phyloP scores from a whole-genome alignment of 2,329 filamentous ascomycete genomes.

The Rhynchosporium agropyri region DNA sequence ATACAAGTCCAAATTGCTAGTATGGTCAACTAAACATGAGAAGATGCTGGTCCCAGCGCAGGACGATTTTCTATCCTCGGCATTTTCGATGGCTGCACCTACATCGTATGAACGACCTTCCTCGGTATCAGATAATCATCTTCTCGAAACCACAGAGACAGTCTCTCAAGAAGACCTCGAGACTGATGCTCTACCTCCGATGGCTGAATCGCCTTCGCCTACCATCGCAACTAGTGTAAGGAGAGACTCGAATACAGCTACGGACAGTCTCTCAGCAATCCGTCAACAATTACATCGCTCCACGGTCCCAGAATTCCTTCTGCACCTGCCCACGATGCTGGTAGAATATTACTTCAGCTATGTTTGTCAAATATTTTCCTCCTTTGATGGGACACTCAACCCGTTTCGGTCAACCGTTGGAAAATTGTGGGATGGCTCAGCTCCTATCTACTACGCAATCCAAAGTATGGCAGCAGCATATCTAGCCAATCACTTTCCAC shows the following conservation, averaged over 20 bases:
- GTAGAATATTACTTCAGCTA: conserved; percentile 67
- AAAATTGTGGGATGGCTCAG: conserved; percentile 58
- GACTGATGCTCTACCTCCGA: not conserved
- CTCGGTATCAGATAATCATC: not conserved
- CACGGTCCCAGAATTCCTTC: conserved; percentile 36
- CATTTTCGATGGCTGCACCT: conserved; percentile 17
- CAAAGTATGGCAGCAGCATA: conserved; percentile 67
- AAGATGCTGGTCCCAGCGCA: conserved; percentile 31
- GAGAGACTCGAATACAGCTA: conserved; percentile 26
- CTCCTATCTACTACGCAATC: conserved; percentile 61
- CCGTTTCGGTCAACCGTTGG: conserved; percentile 61
- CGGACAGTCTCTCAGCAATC: conserved; percentile 37
- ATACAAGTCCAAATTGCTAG: conserved; percentile 35
- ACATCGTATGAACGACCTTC: conserved; percentile 19
- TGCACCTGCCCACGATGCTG: conserved; percentile 52
- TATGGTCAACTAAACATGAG: conserved; percentile 42
- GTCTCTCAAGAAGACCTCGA: not conserved
- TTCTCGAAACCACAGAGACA: not conserved
- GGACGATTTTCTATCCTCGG: conserved; percentile 15
- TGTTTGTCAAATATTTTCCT: conserved; percentile 63
- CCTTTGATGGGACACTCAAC: conserved; percentile 64
- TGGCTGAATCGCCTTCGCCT: not conserved
- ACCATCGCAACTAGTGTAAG: not conserved
- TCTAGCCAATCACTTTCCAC: conserved; percentile 58
- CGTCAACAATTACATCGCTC: conserved; percentile 37